These are phyloP conservation scores for Phylloporus rhodoxanthus DNA, from an alignment of 768 basidiomycete genomes.

Conservation along the genomic window DNA sequence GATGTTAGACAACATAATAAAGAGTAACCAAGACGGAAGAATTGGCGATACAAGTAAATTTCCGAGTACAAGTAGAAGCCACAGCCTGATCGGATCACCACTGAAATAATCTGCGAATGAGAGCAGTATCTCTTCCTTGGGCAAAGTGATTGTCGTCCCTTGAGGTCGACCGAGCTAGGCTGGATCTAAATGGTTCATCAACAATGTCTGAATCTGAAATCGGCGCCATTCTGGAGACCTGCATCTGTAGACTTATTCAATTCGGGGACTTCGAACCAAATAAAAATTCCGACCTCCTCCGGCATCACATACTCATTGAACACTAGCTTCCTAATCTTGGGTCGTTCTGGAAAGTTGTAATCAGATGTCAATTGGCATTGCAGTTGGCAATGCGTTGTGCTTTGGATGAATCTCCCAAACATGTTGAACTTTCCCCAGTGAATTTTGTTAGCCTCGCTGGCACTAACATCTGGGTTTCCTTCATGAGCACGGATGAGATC, in stretches of 20 bases:
- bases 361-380: slow-evolving; percentile 58
- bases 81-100: slow-evolving; percentile 27
- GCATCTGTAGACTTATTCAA: slow-evolving; percentile 43
- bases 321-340: slow-evolving; percentile 50
- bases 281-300: slow-evolving; percentile 46
- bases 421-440: slow-evolving; percentile 97
- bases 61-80: slow-evolving; percentile 15
- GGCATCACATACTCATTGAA: slow-evolving; percentile 59
- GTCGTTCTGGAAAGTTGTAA: slow-evolving; percentile 57
- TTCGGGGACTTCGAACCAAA: background rate
- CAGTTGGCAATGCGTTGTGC: slow-evolving; percentile 71
- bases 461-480: slow-evolving; percentile 69
- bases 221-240: slow-evolving; percentile 56
- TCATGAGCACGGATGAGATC: slow-evolving; percentile 86
- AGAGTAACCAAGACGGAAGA: slow-evolving; percentile 19
- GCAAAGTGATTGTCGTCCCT: slow-evolving; percentile 28
- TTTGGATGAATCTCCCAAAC: slow-evolving; percentile 81
- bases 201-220: slow-evolving; percentile 39
- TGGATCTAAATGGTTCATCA: slow-evolving; percentile 37
- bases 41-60: slow-evolving; percentile 27
- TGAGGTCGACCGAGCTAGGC: slow-evolving; percentile 27
- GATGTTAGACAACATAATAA: slow-evolving; percentile 25
- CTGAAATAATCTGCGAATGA: slow-evolving; percentile 49
- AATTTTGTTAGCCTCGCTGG: slow-evolving; percentile 62
- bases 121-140: slow-evolving; percentile 37